Evolutionary conservation across 2,329 filamentous ascomycete genomes (phyloP).

Genomic region (Daldinia eschscholtzii): DNA sequence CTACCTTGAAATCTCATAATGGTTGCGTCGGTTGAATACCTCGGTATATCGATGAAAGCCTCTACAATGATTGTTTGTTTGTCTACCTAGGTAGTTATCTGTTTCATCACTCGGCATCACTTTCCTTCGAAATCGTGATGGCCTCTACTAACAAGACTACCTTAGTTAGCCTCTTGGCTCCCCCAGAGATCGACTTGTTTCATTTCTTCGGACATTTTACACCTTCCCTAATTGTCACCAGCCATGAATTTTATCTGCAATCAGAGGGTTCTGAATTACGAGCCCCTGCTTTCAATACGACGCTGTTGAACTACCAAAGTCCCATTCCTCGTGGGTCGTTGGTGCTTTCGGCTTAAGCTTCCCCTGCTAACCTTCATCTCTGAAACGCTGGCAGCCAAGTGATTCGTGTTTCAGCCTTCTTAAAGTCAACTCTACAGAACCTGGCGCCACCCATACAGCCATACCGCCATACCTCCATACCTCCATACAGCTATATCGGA

Average conservation of each 20-base stretch:
- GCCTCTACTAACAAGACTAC: conserved; percentile 25
- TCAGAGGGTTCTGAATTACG: conserved; percentile 39
- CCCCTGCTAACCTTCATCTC: conserved; percentile 36
- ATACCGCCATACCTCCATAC: too few relatives aligned
- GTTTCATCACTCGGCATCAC: conserved; percentile 45
- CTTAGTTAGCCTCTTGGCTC: conserved; percentile 42
- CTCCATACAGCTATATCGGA: too few relatives aligned
- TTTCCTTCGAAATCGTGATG: conserved; percentile 38
- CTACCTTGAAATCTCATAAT: conserved; percentile 10
- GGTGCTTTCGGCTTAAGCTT: conserved; percentile 43
- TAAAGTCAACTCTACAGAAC: conserved; percentile 21
- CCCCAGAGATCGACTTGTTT: conserved; percentile 45
- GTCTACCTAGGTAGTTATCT: conserved; percentile 22
- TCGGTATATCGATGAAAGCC: conserved; percentile 16
- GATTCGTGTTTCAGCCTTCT: conserved; percentile 48
- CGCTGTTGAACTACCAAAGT: conserved; percentile 35
- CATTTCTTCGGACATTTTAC: conserved; percentile 42
- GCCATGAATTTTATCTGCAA: conserved; percentile 39
- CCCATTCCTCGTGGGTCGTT: conserved; percentile 41
- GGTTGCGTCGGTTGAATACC: conserved; percentile 15
- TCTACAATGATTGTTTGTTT: conserved; percentile 30
- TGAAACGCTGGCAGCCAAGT: conserved; percentile 48
- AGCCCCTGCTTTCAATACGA: conserved; percentile 42
- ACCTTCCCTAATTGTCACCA: conserved; percentile 38
- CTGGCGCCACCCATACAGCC: conserved; percentile 22